phyloP scores from a whole-genome alignment of 1,139 yeast genomes.

The Kurtzmaniella quercitrusa region DNA sequence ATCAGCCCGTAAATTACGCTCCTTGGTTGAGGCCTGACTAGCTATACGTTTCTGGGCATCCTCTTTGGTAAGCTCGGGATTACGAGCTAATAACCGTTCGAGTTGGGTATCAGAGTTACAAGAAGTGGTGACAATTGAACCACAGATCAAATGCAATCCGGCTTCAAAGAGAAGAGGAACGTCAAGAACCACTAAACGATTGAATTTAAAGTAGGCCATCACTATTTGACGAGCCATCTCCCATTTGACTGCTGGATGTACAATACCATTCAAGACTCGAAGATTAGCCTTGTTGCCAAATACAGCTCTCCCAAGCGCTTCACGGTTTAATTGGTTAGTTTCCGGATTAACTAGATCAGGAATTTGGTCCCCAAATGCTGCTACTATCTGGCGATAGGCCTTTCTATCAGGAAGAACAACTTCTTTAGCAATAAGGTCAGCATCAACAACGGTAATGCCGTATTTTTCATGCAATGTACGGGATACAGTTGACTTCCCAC shows the following conservation, averaged over 20 bases:
- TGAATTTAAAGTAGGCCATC: constrained; percentile 47
- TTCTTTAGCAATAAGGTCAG: constrained; percentile 82
- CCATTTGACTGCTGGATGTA: constrained; percentile 84
- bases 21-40: constrained; percentile 69
- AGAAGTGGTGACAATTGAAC: constrained; percentile 62
- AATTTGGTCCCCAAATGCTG: constrained; percentile 51
- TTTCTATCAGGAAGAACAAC: constrained; percentile 76
- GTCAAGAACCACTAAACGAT: constrained; percentile 67
- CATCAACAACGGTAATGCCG: constrained; percentile 68
- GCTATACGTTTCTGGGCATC: constrained; percentile 72
- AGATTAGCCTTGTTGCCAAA: constrained; percentile 63
- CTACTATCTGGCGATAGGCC: constrained; percentile 65
- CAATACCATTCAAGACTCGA: constrained; percentile 60
- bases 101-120: constrained; percentile 59
- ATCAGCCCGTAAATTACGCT: constrained; percentile 60
- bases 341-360: constrained; percentile 49
- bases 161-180: constrained; percentile 89
- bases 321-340: constrained; percentile 58
- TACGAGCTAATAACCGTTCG: constrained; percentile 58
- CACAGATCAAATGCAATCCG: constrained; percentile 67
- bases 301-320: constrained; percentile 72
- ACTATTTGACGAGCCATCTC: constrained; percentile 60
- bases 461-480: constrained; percentile 47
- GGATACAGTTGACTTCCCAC: constrained; percentile 94
- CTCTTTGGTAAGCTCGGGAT: constrained; percentile 58